Evolutionary conservation across 2,329 filamentous ascomycete genomes (phyloP).

Genomic region (Penicillium occitanis): DNA sequence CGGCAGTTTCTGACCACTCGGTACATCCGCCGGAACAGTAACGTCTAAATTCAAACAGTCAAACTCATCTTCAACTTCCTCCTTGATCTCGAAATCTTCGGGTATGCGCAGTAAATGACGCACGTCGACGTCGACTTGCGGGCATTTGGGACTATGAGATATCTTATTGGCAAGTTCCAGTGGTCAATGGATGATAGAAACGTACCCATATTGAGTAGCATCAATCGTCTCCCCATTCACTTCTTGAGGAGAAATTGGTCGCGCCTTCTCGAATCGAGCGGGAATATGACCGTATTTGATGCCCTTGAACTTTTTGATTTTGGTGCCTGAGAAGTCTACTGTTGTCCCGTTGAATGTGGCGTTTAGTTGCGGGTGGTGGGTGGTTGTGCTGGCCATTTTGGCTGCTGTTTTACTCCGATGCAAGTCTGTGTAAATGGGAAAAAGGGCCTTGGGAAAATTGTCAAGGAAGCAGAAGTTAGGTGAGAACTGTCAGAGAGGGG

Average conservation of each 20-base stretch:
- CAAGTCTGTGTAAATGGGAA: no score
- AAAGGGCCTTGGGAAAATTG: no score
- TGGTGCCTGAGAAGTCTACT: slow-evolving; percentile 20
- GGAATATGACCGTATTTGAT: slow-evolving; percentile 36
- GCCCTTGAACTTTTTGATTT: slow-evolving; percentile 32
- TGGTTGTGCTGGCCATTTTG: slow-evolving; percentile 27
- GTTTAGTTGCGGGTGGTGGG: slow-evolving; percentile 29
- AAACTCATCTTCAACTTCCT: slow-evolving; percentile 45
- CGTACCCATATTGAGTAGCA: slow-evolving; percentile 36
- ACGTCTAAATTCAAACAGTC: slow-evolving; percentile 48
- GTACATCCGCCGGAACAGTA: slow-evolving; percentile 28
- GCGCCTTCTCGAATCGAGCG: slow-evolving; percentile 33
- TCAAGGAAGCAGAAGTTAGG: neutral
- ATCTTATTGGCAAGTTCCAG: neutral
- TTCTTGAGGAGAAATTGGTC: slow-evolving; percentile 23
- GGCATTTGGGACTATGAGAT: slow-evolving; percentile 41
- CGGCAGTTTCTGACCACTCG: slow-evolving; percentile 28
- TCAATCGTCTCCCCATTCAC: slow-evolving; percentile 34
- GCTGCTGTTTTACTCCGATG: neutral
- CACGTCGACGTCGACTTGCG: slow-evolving; percentile 44
- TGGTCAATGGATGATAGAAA: neutral
- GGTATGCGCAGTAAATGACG: slow-evolving; percentile 48
- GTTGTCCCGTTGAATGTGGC: slow-evolving; percentile 32
- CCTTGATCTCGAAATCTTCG: slow-evolving; percentile 30
- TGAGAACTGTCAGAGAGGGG: neutral